Conservation (phyloP, 78 protist genomes). For the Guillardia theta region DNA sequence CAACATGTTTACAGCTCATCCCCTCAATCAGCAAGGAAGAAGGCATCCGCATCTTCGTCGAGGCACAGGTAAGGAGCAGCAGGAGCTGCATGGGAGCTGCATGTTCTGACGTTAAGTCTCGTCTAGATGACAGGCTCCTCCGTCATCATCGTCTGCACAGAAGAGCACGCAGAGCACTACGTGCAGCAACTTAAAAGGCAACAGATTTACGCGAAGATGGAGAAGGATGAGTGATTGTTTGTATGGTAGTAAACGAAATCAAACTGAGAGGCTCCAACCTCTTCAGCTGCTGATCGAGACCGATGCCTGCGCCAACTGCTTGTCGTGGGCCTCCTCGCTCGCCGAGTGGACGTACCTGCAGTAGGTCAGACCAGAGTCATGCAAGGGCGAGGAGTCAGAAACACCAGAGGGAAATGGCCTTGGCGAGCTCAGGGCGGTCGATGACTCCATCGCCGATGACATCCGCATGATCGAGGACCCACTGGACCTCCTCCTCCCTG, state of each 20-base stretch:
- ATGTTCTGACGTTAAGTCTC: background rate
- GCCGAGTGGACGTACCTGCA: too few relatives aligned
- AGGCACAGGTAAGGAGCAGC: background rate
- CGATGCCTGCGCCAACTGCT: too few relatives aligned
- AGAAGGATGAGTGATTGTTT: background rate
- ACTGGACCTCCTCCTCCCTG: background rate
- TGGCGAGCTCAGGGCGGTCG: background rate
- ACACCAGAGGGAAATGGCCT: background rate
- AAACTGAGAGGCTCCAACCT: too few relatives aligned
- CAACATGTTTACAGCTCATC: too few relatives aligned
- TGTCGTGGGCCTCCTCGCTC: too few relatives aligned
- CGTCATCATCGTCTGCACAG: background rate
- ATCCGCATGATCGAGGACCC: background rate
- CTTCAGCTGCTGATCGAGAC: too few relatives aligned
- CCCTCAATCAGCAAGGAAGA: constrained; percentile 3
- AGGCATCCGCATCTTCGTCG: background rate
- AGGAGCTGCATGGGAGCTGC: background rate
- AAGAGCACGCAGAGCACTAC: constrained; percentile 22
- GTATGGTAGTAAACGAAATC: background rate
- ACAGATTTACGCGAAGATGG: constrained; percentile 23
- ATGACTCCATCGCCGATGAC: background rate
- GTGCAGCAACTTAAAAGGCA: background rate
- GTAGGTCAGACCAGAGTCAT: too few relatives aligned
- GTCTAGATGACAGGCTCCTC: background rate
- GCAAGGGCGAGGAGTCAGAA: too few relatives aligned